Conservation (phyloP, 2,329 filamentous ascomycete genomes). For the Colletotrichum scovillei region DNA sequence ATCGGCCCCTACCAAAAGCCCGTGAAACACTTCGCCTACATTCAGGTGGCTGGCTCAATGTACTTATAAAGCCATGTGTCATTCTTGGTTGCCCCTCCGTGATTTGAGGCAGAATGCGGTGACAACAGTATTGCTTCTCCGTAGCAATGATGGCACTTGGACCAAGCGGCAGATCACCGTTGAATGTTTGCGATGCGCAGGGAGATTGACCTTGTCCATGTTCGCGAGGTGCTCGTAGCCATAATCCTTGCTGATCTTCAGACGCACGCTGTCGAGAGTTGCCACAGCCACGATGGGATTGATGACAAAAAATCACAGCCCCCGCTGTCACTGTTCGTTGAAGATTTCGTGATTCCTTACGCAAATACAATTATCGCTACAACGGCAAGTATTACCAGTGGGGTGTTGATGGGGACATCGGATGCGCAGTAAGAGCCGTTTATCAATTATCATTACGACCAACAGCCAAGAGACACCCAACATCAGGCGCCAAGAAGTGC, state of each 20-base stretch:
- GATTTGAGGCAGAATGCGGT: neutral
- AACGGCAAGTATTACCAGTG: no score
- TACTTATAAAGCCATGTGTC: neutral
- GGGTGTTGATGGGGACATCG: no score
- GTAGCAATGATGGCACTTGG: conserved; percentile 4
- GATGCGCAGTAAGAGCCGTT: no score
- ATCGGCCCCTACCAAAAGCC: neutral
- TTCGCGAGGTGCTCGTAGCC: neutral
- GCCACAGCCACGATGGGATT: conserved; percentile 2
- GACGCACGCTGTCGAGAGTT: conserved; percentile 21
- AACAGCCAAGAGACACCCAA: no score
- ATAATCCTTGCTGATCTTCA: conserved; percentile 7
- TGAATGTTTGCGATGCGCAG: conserved; percentile 10
- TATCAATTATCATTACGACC: no score
- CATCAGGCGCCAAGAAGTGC: no score
- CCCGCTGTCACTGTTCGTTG: no score
- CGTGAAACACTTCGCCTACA: neutral
- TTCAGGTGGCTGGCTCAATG: neutral
- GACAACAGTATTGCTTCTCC: neutral
- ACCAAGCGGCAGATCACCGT: conserved; percentile 16
- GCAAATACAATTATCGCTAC: no score
- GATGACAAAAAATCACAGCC: neutral
- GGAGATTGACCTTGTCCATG: conserved; percentile 8
- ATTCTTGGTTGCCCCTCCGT: neutral
- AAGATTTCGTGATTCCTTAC: no score